Conservation (phyloP, 257 asterid genomes). For the Lycium ferocissimum region DNA sequence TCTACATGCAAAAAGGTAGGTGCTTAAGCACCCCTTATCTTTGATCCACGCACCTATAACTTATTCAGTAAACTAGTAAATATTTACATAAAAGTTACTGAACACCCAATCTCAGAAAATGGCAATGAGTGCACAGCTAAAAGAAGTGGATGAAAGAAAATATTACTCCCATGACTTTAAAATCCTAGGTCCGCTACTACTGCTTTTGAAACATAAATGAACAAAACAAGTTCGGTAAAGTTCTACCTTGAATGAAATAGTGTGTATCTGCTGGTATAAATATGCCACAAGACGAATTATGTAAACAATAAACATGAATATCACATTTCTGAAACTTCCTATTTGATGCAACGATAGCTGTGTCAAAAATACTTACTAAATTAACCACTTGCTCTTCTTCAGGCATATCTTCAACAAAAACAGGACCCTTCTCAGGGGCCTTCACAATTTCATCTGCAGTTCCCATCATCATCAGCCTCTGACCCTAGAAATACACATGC, state of each 20-base stretch:
- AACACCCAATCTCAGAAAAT: not conserved
- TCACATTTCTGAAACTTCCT: not conserved
- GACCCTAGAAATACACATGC: conserved; percentile 66
- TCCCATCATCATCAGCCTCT: conserved; percentile 99
- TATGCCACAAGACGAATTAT: conserved; percentile 3
- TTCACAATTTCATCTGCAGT: conserved; percentile 96
- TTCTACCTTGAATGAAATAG: not conserved
- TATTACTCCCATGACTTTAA: not conserved
- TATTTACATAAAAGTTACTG: not conserved
- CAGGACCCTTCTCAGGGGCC: conserved; percentile 96
- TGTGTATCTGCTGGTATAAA: conserved; percentile 6
- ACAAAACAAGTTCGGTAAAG: not conserved
- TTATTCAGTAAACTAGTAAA: not conserved
- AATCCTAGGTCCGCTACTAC: not conserved
- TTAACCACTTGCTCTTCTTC: conserved; percentile 83
- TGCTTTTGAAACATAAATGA: conserved; percentile 1
- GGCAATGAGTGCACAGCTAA: not conserved
- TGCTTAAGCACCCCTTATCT: conserved; percentile 6
- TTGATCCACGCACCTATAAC: not conserved
- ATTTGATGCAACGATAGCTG: conserved; percentile 21
- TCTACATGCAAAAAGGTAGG: not conserved
- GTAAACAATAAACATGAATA: not conserved
- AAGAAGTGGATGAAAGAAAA: conserved; percentile 9
- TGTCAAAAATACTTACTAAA: conserved; percentile 59
- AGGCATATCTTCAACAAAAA: conserved; percentile 97